Percentiles rank a stretch among this genome's conserved stretches.
Conservation (phyloP, 768 basidiomycete genomes). For the Agrocybe praecox region DNA sequence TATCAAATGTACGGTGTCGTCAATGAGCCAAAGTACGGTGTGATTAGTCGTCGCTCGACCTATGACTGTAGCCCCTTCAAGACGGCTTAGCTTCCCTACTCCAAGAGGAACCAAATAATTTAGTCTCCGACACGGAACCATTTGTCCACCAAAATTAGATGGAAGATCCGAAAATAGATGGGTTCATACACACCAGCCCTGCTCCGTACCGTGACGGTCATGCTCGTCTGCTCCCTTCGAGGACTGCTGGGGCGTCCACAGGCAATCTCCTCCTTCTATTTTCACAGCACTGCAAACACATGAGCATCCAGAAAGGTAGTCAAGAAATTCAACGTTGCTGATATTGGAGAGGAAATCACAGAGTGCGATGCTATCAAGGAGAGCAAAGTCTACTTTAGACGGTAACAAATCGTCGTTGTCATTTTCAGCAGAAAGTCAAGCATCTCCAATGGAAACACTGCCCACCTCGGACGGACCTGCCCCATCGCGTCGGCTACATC, state of each 20-base stretch:
- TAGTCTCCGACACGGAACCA: too few relatives aligned
- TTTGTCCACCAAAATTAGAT: too few relatives aligned
- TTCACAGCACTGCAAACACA: slow-evolving; percentile 32
- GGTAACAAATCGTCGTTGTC: background rate
- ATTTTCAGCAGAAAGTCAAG: background rate
- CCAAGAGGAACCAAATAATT: too few relatives aligned
- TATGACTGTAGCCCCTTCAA: too few relatives aligned
- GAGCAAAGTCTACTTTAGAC: slow-evolving; percentile 12
- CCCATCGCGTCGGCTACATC: slow-evolving; percentile 40
- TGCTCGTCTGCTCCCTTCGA: slow-evolving; percentile 32
- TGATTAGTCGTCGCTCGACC: too few relatives aligned
- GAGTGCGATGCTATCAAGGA: slow-evolving; percentile 84
- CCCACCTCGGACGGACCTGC: slow-evolving; percentile 14
- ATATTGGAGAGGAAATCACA: slow-evolving; percentile 90
- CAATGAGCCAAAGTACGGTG: too few relatives aligned
- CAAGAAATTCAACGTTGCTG: slow-evolving; percentile 75
- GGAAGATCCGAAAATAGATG: background rate
- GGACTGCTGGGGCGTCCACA: slow-evolving; percentile 30
- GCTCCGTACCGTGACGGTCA: slow-evolving; percentile 33
- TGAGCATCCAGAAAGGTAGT: slow-evolving; percentile 37
- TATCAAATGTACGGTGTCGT: too few relatives aligned
- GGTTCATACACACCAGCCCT: background rate
- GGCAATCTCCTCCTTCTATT: slow-evolving; percentile 26
- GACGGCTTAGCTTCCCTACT: too few relatives aligned
- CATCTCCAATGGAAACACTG: slow-evolving; percentile 7